Base-by-base conservation (phyloP, 1,284 basidiomycete species). In the Apiotrichum porosum region DNA sequence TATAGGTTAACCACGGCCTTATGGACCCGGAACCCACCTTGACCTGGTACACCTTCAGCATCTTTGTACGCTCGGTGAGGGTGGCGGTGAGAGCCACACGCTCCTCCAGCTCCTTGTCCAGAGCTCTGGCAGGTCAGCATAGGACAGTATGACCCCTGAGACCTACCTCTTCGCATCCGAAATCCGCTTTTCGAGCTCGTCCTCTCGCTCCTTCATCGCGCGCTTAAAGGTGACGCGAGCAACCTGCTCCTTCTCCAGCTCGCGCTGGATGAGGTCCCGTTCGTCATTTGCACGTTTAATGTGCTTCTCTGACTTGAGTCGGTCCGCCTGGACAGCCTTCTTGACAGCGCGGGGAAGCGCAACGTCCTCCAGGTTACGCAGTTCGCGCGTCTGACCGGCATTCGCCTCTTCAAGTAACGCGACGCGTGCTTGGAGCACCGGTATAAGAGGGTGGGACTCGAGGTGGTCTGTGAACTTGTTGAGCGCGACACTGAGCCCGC, bases 201-300 rank as follows among this genome's bases (percentile, higher is more conserved):
- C 42, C 34, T 61, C 54, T 41, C 58, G 56, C 34, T 65, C 63
- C 8, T 49, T 47, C 32, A 46, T 42, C 14, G 47, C 58, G 37
- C 50, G 57, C 39, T 39, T 49, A 12, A 45, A 38, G 2, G 43
- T 36, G 9, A 22, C 37, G 18, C 57, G 45, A 9, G 39, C 37
- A 9, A 62, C 61, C 33, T 52, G 37, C 52, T 62, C 61, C 43
- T 49, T 56, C 30, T 65, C 56, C 21, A 61, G 37, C 22, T 61
- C 58, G 17, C 52, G 39, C 49, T 52, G 41, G 19, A 67, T 42
- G 4, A 42, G 2, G 17, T 61, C 55, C 12, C 43, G 47, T 19
- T 61, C 54, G n/a, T 44, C 39, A 36, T 51, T 30, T 0, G 54
- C 58, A 17, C 53, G 42, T 33, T 34, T 33, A 4, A 65, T 37